Evolutionary conservation across 2,329 filamentous ascomycete species (phyloP).

Genomic region (Cytospora piceae): DNA sequence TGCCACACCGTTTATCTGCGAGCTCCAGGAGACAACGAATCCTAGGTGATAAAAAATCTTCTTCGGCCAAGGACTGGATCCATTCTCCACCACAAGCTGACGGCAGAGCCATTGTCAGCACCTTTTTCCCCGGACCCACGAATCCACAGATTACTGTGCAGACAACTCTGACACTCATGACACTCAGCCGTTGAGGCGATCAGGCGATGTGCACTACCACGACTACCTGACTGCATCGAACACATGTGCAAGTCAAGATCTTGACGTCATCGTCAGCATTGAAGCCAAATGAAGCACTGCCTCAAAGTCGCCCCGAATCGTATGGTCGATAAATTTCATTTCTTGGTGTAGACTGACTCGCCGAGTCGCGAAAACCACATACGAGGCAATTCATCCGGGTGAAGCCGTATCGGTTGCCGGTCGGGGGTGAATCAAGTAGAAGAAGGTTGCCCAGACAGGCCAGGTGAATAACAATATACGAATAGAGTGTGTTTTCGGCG

Average conservation of each 20-base stretch:
- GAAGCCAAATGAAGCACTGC: slow-evolving; percentile 2
- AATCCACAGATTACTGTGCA: not conserved
- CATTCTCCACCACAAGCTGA: slow-evolving; percentile 12
- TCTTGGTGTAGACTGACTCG: slow-evolving; percentile 18
- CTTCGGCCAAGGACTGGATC: slow-evolving; percentile 17
- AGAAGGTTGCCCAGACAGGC: not conserved
- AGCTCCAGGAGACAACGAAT: slow-evolving; percentile 13
- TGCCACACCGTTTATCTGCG: slow-evolving; percentile 9
- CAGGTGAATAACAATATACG: not conserved
- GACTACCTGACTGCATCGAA: no score
- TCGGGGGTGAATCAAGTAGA: not conserved
- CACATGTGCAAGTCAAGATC: not conserved
- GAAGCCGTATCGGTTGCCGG: slow-evolving; percentile 1
- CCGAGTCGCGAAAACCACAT: slow-evolving; percentile 1
- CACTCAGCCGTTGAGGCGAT: no score
- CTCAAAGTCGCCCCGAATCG: slow-evolving; percentile 4
- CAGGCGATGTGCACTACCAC: no score
- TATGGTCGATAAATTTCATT: slow-evolving; percentile 23
- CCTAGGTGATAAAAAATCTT: slow-evolving; percentile 13
- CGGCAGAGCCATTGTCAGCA: not conserved
- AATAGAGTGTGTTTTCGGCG: not conserved
- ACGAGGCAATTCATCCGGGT: not conserved
- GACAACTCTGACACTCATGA: no score
- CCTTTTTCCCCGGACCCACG: not conserved
- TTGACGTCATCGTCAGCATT: slow-evolving; percentile 18